Evolutionary conservation across 2,329 filamentous ascomycete species (phyloP), one percentile per base, ranked within the genome.

Genomic region (Arthrobotrys iridis): DNA sequence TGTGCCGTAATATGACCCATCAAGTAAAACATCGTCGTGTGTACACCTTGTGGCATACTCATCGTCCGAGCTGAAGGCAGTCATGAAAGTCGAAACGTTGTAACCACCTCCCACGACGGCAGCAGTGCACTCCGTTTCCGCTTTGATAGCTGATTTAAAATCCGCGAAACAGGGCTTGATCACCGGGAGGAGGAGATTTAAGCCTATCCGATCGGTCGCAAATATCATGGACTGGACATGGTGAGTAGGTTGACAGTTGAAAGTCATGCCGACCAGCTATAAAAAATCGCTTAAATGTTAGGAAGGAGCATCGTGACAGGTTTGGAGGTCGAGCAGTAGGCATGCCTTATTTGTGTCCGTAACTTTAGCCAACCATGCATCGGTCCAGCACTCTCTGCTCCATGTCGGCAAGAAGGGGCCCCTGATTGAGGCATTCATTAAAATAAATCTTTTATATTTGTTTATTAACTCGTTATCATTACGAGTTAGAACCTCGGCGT

Each of bases 161-260:
- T 64, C 72, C n/a, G 62, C 46, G 72, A 81, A 82, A 78, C 82
- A 83, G 2, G 11, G 20, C 11, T 18, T 33, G 30, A 59, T 59
- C 4, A 28, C 6, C 0, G 52, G 52, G 35, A 84, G 80, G 0
- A 83, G 77, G 15, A 82, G 52, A 7, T 77, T 74, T 67, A 84
- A 82, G 74, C 82, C 83, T n/a, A 80, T 72, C 8, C 72, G 46
- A 78, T 83, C 82, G 11, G 82, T 83, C 3, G 82, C 82, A 77
- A 80, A 81, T 50, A 83, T 79, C 80, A 82, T 82, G 40, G 81
- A 81, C 75, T 83, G 81, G 3, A 83, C 74, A 75, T 83, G 81
- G 46, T 79, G 79, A 4, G 41, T 76, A 67, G 30, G 15, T 13
- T 4, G 15, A 78, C 82, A 83, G 76, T 80, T 83, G 18, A 78